Evolutionary conservation across 805 yeast genomes (phyloP).

Genomic region (Teunomyces gatunensis): DNA sequence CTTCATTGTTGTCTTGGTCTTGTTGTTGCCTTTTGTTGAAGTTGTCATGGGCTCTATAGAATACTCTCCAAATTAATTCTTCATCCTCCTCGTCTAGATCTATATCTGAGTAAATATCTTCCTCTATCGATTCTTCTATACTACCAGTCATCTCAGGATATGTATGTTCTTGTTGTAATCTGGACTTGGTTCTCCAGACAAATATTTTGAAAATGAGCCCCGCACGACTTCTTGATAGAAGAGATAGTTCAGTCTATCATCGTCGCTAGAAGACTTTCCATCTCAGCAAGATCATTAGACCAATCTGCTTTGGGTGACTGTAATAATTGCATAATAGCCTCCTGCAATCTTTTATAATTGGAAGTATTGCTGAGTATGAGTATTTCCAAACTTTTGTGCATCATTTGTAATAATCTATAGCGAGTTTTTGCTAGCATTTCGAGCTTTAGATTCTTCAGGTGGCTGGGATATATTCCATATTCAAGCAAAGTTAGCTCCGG

Average conservation of each 20-base stretch:
- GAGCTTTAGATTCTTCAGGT: background rate
- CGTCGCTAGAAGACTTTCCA: background rate
- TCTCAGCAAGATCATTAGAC: background rate
- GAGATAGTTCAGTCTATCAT: no score
- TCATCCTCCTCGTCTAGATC: slow-evolving; percentile 46
- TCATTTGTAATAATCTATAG: background rate
- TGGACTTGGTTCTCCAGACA: no score
- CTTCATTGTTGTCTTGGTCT: slow-evolving; percentile 6
- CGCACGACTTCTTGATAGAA: no score
- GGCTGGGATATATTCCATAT: background rate
- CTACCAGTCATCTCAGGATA: background rate
- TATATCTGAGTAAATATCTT: slow-evolving; percentile 26
- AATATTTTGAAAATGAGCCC: no score
- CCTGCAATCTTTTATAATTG: no score
- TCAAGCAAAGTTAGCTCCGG: slow-evolving; percentile 17
- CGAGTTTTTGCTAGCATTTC: slow-evolving; percentile 4
- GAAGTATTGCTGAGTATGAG: background rate
- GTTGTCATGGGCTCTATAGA: slow-evolving; percentile 27
- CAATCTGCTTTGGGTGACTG: background rate
- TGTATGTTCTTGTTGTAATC: background rate
- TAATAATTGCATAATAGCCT: background rate
- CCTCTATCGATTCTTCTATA: slow-evolving; percentile 1
- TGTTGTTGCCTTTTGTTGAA: slow-evolving; percentile 7
- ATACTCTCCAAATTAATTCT: slow-evolving; percentile 43
- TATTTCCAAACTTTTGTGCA: background rate